These are phyloP conservation scores for Entophlyctis helioformis DNA, from an alignment of 192 early-diverging fungal species.

Conservation along the genomic window DNA sequence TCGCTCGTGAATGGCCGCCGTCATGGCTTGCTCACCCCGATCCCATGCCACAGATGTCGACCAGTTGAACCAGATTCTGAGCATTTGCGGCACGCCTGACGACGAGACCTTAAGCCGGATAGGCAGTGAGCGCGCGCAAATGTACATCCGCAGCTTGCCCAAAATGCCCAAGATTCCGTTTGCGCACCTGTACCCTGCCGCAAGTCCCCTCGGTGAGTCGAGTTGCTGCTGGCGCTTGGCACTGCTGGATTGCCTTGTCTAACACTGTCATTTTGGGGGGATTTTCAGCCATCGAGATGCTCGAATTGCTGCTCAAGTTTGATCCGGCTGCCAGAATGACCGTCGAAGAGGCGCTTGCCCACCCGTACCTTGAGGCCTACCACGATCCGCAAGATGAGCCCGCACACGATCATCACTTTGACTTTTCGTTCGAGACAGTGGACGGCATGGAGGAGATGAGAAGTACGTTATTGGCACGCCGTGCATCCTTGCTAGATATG, in stretches of 20 bases:
- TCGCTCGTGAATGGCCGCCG: not conserved
- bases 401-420: conserved; percentile 52
- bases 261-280: too few species aligned
- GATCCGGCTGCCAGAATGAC: conserved; percentile 88
- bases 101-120: conserved; percentile 74
- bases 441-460: conserved; percentile 72
- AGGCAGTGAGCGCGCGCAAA: conserved; percentile 89
- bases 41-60: conserved; percentile 57
- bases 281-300: conserved; percentile 62
- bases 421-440: conserved; percentile 73
- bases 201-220: conserved; percentile 43
- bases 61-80: conserved; percentile 94
- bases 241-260: too few species aligned
- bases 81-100: conserved; percentile 83
- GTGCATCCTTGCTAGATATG: too few species aligned
- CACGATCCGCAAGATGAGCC: conserved; percentile 88
- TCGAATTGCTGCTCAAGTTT: conserved; percentile 80
- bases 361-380: conserved; percentile 87
- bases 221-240: too few species aligned
- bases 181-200: conserved; percentile 73
- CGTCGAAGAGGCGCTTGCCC: conserved; percentile 81
- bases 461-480: conserved; percentile 19
- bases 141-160: conserved; percentile 87
- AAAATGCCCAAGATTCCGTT: conserved; percentile 83
- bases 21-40: too few species aligned